Percentiles rank a stretch among this genome's conserved stretches.
phyloP scores from a whole-genome alignment of 2,329 filamentous ascomycete genomes.

The Magnaporthiopsis rhizophila region DNA sequence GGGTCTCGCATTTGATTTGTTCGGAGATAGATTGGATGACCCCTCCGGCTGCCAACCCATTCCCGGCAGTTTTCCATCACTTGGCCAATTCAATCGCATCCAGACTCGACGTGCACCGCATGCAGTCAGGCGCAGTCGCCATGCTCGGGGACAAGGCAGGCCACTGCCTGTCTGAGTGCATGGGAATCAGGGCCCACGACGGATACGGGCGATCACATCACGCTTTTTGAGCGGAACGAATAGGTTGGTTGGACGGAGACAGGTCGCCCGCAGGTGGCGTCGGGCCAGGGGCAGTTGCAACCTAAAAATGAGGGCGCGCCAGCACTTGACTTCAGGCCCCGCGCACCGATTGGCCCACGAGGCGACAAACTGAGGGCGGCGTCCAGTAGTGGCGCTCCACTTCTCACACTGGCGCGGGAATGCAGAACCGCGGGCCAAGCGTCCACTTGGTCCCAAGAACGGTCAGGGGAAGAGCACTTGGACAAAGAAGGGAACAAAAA shows the following conservation, averaged over 20 bases:
- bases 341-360: background rate
- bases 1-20: background rate
- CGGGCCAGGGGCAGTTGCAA: background rate
- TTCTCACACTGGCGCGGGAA: background rate
- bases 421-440: background rate
- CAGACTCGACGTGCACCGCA: background rate
- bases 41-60: background rate
- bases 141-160: background rate
- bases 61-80: background rate
- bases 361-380: background rate
- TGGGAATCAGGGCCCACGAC: background rate
- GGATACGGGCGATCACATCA: background rate
- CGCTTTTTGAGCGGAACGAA: background rate
- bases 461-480: too few relatives aligned
- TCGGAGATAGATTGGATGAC: background rate
- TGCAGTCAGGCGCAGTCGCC: background rate
- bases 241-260: background rate
- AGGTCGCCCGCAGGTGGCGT: background rate
- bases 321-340: too few relatives aligned
- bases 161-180: background rate
- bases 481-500: background rate
- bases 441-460: background rate
- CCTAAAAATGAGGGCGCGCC: background rate
- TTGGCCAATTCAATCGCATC: background rate
- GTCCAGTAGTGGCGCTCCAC: background rate